Conservation (phyloP, 192 early-diverging fungal species). For the Backusella australiensis region DNA sequence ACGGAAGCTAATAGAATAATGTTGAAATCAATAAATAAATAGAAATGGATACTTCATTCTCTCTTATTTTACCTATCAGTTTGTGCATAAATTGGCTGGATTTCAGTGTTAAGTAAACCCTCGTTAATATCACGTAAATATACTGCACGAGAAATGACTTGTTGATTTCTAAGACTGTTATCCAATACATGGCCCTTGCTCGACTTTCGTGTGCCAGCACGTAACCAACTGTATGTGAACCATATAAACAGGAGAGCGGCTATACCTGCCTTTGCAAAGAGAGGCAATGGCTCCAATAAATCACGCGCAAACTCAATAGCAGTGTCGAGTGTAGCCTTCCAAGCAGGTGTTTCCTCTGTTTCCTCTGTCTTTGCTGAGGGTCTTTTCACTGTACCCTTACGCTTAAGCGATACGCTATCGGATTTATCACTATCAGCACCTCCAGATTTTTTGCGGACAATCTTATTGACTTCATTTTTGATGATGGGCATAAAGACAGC, state of each 20-base stretch:
- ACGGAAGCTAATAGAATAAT: slow-evolving; percentile 25
- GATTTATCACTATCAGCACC: neutral
- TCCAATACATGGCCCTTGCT: neutral
- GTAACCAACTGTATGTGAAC: slow-evolving; percentile 5
- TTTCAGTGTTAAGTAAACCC: slow-evolving; percentile 30
- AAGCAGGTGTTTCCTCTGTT: neutral
- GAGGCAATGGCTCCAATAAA: neutral
- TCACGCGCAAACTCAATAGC: neutral
- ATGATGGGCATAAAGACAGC: slow-evolving; percentile 46
- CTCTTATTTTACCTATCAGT: slow-evolving; percentile 12
- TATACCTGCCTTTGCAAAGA: slow-evolving; percentile 51
- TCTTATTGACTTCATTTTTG: slow-evolving; percentile 38
- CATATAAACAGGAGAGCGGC: slow-evolving; percentile 1
- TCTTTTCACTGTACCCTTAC: neutral
- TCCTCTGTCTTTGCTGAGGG: neutral
- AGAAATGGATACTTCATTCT: neutral
- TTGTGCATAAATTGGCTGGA: slow-evolving; percentile 2
- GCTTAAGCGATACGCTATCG: neutral
- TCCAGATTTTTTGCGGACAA: neutral
- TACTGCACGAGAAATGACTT: slow-evolving; percentile 41
- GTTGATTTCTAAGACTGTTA: neutral
- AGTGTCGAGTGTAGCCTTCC: neutral
- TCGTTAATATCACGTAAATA: slow-evolving; percentile 50
- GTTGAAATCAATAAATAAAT: neutral
- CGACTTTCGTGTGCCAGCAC: neutral